Conservation (phyloP, 2,329 filamentous ascomycete species). For the Nothomitra cinnamomea region DNA sequence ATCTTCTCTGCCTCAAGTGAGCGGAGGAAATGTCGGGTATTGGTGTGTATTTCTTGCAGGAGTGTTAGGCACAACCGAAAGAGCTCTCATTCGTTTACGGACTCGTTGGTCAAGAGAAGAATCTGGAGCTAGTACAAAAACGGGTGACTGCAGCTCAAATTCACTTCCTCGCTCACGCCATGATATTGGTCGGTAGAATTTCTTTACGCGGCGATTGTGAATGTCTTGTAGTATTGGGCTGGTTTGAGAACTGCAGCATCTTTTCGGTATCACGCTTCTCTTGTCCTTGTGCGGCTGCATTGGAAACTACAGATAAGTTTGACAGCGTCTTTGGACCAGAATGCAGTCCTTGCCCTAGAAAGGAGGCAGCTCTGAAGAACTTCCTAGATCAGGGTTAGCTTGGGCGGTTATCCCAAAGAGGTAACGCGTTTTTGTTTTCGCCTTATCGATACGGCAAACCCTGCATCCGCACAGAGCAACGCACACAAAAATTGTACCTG, state of each 20-base stretch:
- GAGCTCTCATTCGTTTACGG: background rate
- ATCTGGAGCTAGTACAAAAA: background rate
- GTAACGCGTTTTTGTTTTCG: background rate
- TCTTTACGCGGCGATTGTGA: background rate
- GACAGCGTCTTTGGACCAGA: background rate
- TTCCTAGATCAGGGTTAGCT: background rate
- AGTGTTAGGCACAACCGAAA: background rate
- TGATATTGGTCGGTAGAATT: background rate
- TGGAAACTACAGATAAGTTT: background rate
- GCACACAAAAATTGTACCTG: slow-evolving; percentile 3
- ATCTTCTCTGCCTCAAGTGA: background rate
- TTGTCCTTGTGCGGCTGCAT: background rate
- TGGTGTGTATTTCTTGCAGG: background rate
- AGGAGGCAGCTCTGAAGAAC: background rate
- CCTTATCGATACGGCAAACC: slow-evolving; percentile 2
- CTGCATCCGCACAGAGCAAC: background rate
- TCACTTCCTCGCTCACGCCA: background rate
- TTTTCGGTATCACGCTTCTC: background rate
- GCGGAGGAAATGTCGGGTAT: background rate
- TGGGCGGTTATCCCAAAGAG: background rate
- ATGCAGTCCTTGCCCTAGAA: background rate
- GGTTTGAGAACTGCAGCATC: background rate
- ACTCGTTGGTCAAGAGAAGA: background rate
- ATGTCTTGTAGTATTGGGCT: background rate
- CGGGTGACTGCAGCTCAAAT: slow-evolving; percentile 1